These are phyloP conservation scores for Gossypium rotundifolium DNA, from an alignment of 345 rosid genomes.

Conservation along the genomic window DNA sequence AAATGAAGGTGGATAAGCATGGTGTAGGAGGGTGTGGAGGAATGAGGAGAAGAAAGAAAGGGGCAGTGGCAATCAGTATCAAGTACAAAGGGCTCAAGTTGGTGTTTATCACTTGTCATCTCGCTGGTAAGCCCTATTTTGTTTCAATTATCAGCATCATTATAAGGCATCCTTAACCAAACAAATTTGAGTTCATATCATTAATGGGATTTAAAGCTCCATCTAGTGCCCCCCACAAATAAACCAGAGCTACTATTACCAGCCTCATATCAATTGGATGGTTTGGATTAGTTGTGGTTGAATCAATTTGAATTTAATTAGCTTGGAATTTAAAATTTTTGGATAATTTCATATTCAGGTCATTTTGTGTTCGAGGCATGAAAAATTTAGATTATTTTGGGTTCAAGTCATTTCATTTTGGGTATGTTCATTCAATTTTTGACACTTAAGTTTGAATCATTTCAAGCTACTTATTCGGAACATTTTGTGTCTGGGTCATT, in stretches of 20 bases:
- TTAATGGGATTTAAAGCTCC: neutral
- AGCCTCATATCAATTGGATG: no score
- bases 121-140: constrained; percentile 27
- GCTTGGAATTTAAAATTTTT: no score
- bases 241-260: neutral
- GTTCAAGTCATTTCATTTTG: no score
- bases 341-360: no score
- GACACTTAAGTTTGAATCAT: no score
- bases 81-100: constrained; percentile 38
- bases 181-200: neutral
- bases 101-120: constrained; percentile 47
- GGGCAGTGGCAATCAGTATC: constrained; percentile 43
- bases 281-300: no score
- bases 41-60: constrained; percentile 39
- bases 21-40: constrained; percentile 45
- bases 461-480: no score
- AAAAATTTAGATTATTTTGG: no score
- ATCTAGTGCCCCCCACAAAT: neutral
- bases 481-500: no score
- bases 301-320: no score
- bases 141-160: neutral
- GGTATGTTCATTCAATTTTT: no score
- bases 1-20: constrained; percentile 40
- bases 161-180: neutral
- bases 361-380: no score